phyloP scores from a whole-genome alignment of 2,329 filamentous ascomycete species.

The Stachybotrys elegans region DNA sequence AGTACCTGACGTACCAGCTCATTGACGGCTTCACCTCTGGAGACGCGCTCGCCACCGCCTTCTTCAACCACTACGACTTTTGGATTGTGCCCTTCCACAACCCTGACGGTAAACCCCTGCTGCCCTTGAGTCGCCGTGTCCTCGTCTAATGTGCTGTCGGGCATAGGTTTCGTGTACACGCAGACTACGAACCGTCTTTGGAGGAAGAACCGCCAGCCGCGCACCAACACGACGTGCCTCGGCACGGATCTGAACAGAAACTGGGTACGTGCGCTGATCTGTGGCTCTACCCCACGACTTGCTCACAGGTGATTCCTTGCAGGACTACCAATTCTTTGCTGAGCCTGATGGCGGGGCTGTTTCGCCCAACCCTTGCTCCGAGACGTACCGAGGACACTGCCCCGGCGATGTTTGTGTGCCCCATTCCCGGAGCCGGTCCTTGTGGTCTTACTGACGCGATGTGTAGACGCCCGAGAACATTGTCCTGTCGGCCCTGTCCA shows the following conservation, averaged over 20 bases:
- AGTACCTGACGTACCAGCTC: constrained; percentile 42
- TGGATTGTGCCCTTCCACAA: constrained; percentile 52
- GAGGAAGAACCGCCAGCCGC: constrained; percentile 46
- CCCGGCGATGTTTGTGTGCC: constrained; percentile 26
- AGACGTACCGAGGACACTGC: constrained; percentile 36
- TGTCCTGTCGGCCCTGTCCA: constrained; percentile 28
- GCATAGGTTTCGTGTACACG: constrained; percentile 44
- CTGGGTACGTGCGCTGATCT: constrained; percentile 38
- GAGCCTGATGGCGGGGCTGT: constrained; percentile 21
- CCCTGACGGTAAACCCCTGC: constrained; percentile 45
- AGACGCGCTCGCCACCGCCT: constrained; percentile 30
- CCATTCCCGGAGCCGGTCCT: not conserved
- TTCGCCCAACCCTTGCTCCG: constrained; percentile 38
- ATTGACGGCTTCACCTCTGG: constrained; percentile 34
- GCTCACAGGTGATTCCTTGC: not conserved
- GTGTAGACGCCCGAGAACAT: constrained; percentile 37
- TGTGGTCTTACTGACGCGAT: not conserved
- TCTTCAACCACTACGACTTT: constrained; percentile 53
- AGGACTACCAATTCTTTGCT: constrained; percentile 28
- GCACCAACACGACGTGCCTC: constrained; percentile 33
- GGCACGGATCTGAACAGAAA: constrained; percentile 50
- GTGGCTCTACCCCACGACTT: constrained; percentile 10
- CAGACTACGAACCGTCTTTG: constrained; percentile 45
- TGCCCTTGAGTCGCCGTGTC: no score
- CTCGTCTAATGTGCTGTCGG: not conserved